Evolutionary conservation across 2,329 filamentous ascomycete species (phyloP).

Genomic region (Colletotrichum cuscutae): DNA sequence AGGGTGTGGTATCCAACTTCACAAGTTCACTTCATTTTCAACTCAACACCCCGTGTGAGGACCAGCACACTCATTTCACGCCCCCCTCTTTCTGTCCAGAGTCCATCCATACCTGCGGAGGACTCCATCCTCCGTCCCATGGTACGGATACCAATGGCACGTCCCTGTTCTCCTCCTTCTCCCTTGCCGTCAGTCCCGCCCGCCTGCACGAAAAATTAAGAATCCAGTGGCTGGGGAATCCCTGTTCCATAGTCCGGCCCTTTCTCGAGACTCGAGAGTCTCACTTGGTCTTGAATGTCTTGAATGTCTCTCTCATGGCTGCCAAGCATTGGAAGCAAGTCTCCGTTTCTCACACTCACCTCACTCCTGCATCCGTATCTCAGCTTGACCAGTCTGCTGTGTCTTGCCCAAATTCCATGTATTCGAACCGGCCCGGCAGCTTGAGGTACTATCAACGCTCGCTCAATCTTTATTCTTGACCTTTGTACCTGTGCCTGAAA

Average conservation of each 20-base stretch:
- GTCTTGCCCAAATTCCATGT: neutral
- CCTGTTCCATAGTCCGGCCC: slow-evolving; percentile 9
- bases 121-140: neutral
- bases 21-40: neutral
- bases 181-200: slow-evolving; percentile 30
- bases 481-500: neutral
- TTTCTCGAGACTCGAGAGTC: slow-evolving; percentile 4
- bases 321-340: too few species aligned
- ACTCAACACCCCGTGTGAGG: neutral
- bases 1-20: neutral
- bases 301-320: slow-evolving; percentile 8
- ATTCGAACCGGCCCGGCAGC: neutral
- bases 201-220: slow-evolving; percentile 23
- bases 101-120: too few species aligned
- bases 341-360: too few species aligned
- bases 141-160: slow-evolving; percentile 20
- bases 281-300: slow-evolving; percentile 6
- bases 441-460: neutral
- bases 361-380: neutral
- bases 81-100: slow-evolving; percentile 21
- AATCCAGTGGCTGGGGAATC: slow-evolving; percentile 21
- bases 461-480: neutral
- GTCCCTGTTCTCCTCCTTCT: neutral
- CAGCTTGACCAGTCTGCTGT: neutral
- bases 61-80: slow-evolving; percentile 28